Evolutionary conservation across 345 rosid genomes (phyloP).

Genomic region (Populus ilicifolia): DNA sequence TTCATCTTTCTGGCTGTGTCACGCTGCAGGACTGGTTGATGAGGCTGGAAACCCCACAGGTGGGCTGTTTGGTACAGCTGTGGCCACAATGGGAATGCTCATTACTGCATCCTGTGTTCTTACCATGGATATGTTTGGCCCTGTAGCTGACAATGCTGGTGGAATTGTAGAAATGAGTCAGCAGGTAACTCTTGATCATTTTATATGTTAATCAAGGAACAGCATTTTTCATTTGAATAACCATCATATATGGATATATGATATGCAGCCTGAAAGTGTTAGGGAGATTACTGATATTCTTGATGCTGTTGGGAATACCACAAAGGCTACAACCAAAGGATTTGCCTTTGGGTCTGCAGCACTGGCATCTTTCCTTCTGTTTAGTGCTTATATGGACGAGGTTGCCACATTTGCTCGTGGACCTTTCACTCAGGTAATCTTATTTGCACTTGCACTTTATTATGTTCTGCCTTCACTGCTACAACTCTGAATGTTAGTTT

Average conservation of each 20-base stretch:
- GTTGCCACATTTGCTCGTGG: constrained; percentile 74
- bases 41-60: constrained; percentile 82
- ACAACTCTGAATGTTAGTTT: neutral
- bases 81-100: constrained; percentile 99
- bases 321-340: constrained; percentile 98
- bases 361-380: constrained; percentile 96
- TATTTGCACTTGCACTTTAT: constrained; percentile 3
- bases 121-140: constrained; percentile 99
- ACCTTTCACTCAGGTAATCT: constrained; percentile 73
- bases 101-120: constrained; percentile 98
- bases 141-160: constrained; percentile 99
- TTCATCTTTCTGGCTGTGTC: constrained; percentile 91
- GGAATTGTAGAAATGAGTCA: constrained; percentile 99
- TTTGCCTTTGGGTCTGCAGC: constrained; percentile 99
- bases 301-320: constrained; percentile 99
- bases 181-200: constrained; percentile 55
- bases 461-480: neutral
- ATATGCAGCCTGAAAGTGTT: constrained; percentile 84
- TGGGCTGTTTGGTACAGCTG: constrained; percentile 98
- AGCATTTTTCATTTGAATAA: neutral
- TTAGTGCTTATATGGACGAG: constrained; percentile 99
- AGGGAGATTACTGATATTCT: constrained; percentile 95
- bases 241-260: neutral
- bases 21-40: constrained; percentile 87
- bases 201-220: neutral